Conservation (phyloP, 129 eudicot genomes). For the Sambucus nigra region DNA sequence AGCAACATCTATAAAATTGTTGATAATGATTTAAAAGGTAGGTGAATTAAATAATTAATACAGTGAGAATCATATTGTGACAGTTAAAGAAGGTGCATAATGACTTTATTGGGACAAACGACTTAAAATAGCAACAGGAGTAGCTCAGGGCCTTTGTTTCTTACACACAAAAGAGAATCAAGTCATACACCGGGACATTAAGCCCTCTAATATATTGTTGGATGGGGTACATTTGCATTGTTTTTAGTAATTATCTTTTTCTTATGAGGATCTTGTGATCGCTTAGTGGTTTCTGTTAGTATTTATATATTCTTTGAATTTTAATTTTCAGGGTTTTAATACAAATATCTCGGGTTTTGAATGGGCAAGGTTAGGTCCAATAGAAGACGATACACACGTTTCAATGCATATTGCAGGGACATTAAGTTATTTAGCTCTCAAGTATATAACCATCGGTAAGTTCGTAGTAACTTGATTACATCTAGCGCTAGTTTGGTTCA, state of each 20-base stretch:
- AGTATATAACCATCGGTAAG: slow-evolving; percentile 26
- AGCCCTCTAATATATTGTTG: slow-evolving; percentile 10
- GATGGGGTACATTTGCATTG: slow-evolving; percentile 22
- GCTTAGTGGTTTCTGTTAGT: background rate
- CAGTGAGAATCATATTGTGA: background rate
- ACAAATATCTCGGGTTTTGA: slow-evolving; percentile 34
- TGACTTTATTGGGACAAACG: slow-evolving; percentile 25
- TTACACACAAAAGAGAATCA: slow-evolving; percentile 12
- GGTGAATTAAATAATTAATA: slow-evolving; percentile 3
- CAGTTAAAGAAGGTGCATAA: slow-evolving; percentile 2
- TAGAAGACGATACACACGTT: slow-evolving; percentile 20
- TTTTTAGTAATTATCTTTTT: background rate
- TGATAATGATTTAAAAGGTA: background rate
- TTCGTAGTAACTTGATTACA: background rate
- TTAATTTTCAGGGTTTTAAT: slow-evolving; percentile 20
- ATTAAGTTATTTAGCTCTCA: slow-evolving; percentile 36
- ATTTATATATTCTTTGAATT: background rate
- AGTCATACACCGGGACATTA: slow-evolving; percentile 10
- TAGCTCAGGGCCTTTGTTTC: slow-evolving; percentile 20
- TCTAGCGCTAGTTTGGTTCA: too few relatives aligned
- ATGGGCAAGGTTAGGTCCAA: slow-evolving; percentile 24
- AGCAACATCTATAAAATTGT: background rate
- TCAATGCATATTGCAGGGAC: slow-evolving; percentile 12
- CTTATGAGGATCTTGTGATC: background rate
- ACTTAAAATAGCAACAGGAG: slow-evolving; percentile 20